These are phyloP conservation scores for Oenanthe javanica DNA, from an alignment of 140 eudicot genomes.

Conservation along the genomic window DNA sequence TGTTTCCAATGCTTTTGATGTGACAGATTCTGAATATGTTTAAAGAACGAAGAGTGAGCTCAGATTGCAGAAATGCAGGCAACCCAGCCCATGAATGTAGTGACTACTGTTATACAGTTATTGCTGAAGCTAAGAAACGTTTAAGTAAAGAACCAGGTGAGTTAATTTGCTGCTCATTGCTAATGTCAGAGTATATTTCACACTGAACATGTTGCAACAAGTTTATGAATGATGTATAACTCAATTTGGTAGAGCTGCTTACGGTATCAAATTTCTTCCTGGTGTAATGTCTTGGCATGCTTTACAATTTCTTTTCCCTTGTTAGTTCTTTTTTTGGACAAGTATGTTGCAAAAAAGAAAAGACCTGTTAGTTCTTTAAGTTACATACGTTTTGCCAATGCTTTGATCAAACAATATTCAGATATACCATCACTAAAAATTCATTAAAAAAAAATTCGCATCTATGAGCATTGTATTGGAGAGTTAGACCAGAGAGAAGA, in stretches of 20 bases:
- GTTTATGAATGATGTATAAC: not conserved
- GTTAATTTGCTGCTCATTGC: constrained; percentile 17
- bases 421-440: too few species aligned
- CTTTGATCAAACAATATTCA: too few species aligned
- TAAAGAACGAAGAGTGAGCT: constrained; percentile 54
- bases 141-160: constrained; percentile 20
- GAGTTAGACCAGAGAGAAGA: too few species aligned
- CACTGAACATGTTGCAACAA: not conserved
- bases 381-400: too few species aligned
- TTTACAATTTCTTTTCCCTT: not conserved
- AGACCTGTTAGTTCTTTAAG: too few species aligned
- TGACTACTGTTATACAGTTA: constrained; percentile 58
- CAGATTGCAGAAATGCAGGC: constrained; percentile 65
- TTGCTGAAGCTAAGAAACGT: constrained; percentile 58
- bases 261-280: not conserved
- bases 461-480: too few species aligned
- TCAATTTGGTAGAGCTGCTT: not conserved
- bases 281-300: not conserved
- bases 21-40: constrained; percentile 22
- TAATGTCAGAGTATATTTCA: not conserved
- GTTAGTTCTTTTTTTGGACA: not conserved
- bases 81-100: constrained; percentile 72
- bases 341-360: too few species aligned
- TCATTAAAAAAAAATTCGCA: too few species aligned
- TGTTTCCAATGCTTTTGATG: not conserved